A percentile compares a stretch with the other conserved stretches of the same genome.
phyloP scores from a whole-genome alignment of 2,329 filamentous ascomycete species.

The Verticillium longisporum region DNA sequence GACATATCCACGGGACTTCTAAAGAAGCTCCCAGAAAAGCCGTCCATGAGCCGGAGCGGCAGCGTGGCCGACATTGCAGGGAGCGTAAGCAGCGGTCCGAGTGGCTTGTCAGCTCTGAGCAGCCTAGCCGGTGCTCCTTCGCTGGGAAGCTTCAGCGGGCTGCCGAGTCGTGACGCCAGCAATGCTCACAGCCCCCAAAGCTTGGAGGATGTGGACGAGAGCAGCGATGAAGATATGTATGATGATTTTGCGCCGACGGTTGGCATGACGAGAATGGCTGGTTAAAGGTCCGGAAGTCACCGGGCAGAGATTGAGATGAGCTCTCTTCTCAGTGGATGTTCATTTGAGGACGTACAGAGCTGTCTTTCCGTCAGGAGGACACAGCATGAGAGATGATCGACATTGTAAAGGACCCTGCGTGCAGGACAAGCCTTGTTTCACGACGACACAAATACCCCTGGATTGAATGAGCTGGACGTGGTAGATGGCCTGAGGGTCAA shows the following conservation, averaged over 20 bases:
- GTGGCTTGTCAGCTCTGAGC: constrained; percentile 20
- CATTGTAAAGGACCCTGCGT: background rate
- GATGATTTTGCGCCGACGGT: constrained; percentile 32
- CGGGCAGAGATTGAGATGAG: background rate
- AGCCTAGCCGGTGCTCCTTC: constrained; percentile 16
- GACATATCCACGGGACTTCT: constrained; percentile 65
- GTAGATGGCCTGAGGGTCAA: background rate
- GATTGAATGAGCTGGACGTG: background rate
- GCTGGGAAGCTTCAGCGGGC: constrained; percentile 31
- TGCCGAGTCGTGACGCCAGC: constrained; percentile 41
- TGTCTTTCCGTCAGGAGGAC: background rate
- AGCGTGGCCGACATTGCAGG: constrained; percentile 41
- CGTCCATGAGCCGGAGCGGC: constrained; percentile 50
- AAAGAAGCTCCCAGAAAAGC: constrained; percentile 65
- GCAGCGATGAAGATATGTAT: constrained; percentile 51
- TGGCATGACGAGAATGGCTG: constrained; percentile 22
- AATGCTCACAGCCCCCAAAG: constrained; percentile 44
- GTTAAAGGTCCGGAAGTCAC: constrained; percentile 6
- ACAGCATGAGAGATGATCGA: background rate
- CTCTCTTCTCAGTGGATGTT: background rate
- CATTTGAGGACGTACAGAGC: background rate
- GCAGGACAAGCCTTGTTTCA: background rate
- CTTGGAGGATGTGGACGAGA: constrained; percentile 41
- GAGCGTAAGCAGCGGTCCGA: constrained; percentile 16
- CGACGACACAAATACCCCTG: background rate